Base-by-base conservation (phyloP, 345 rosid species). In the Trapa bicornis region DNA sequence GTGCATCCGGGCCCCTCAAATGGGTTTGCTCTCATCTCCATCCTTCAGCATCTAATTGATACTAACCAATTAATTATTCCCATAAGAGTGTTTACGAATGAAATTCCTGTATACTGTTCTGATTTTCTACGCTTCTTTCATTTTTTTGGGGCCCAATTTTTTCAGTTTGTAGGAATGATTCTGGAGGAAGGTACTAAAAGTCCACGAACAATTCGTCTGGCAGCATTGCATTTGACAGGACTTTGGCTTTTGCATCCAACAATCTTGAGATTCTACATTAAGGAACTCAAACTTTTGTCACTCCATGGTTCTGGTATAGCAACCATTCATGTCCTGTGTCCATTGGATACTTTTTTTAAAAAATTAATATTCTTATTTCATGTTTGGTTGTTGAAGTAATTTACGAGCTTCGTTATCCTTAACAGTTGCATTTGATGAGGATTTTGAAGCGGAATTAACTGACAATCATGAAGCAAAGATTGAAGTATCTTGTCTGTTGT, bases 181-280 rank as follows among this genome's bases (percentile, higher is more conserved):
- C 84, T 93, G 1, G 84, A 86, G 83, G 96, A 88, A 85, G 98
- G 98, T 64, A 80, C 80, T 36, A 93, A 86, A 82, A 93, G 98
- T 75, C 98, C 98, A 11, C 89, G 98, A 47, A 93, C 98, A n/a
- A 83, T 93, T 79, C 97, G 98, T 67, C 92, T 93, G 73, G 88
- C 83, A 2, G 93, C 98, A 69, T 82, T 93, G 68, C 98, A 93
- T 84, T 75, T 93, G 67, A 86, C 98, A 50, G 98, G 98, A 73
- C 82, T 93, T 41, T 93, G 86, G 88, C 86, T 89, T 58, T 79
- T 85, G 70, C 75, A 83, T 79, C 97, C 98, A 56, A 75, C 71
- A 75, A 81, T 77, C 50, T 78, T 88, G 73, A 90, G 82, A 74
- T 89, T 77, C 81, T 93, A 93, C 77, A 71, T 85, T 36, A 87